These are phyloP conservation scores for Dorcoceras hygrometricum DNA, from an alignment of 257 asterid species.

Conservation along the genomic window DNA sequence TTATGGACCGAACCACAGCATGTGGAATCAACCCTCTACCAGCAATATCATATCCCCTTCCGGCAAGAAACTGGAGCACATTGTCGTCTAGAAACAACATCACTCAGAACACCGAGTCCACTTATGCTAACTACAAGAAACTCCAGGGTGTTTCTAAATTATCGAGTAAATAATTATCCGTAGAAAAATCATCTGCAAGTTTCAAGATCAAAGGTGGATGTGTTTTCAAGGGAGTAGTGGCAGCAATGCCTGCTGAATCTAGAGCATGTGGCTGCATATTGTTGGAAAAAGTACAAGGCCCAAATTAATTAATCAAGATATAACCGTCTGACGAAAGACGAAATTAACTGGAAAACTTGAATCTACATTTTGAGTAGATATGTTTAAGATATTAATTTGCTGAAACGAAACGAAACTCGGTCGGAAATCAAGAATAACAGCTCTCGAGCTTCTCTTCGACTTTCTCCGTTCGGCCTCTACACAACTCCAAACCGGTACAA, in stretches of 20 bases:
- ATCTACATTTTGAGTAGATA: too few species aligned
- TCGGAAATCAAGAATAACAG: too few species aligned
- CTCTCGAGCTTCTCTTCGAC: too few species aligned
- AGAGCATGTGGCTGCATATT: slow-evolving; percentile 79
- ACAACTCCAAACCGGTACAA: too few species aligned
- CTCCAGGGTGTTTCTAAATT: slow-evolving; percentile 22
- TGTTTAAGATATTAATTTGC: too few species aligned
- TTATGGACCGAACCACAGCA: slow-evolving; percentile 46
- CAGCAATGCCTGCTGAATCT: slow-evolving; percentile 66
- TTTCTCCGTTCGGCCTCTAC: too few species aligned
- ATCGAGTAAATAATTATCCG: slow-evolving; percentile 32
- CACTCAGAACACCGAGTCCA: too few species aligned
- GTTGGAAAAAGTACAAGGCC: too few species aligned
- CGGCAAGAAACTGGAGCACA: slow-evolving; percentile 34
- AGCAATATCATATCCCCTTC: slow-evolving; percentile 37
- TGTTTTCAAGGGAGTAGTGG: slow-evolving; percentile 67
- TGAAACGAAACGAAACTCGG: too few species aligned
- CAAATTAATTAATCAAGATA: too few species aligned
- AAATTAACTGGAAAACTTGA: too few species aligned
- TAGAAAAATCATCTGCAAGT: slow-evolving; percentile 66
- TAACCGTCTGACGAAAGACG: too few species aligned
- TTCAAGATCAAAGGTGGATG: slow-evolving; percentile 67
- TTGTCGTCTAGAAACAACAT: slow-evolving; percentile 18
- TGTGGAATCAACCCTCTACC: slow-evolving; percentile 38
- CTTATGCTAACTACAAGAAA: slow-evolving; percentile 32